Evolutionary conservation across 345 rosid genomes (phyloP).

Genomic region (Alliaria petiolata): DNA sequence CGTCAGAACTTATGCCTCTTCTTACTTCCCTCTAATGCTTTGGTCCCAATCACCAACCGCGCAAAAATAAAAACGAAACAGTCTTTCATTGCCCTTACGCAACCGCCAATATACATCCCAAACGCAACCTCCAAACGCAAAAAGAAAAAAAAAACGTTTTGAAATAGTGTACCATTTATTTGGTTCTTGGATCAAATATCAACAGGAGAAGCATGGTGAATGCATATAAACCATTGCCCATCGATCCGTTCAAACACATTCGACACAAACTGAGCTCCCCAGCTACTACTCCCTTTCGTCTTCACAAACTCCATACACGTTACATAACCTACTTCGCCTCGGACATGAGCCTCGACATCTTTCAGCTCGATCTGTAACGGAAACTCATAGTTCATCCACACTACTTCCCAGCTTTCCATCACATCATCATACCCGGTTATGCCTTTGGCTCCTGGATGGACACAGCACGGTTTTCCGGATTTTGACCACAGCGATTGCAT

Average conservation of each 20-base stretch:
- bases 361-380: conserved; percentile 75
- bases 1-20: not conserved
- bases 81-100: no score
- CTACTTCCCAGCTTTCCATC: conserved; percentile 93
- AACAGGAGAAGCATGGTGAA: conserved; percentile 90
- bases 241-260: conserved; percentile 80
- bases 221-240: conserved; percentile 72
- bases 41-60: not conserved
- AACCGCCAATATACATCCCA: no score
- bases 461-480: conserved; percentile 63
- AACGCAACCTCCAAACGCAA: not conserved
- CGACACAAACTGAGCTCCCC: conserved; percentile 94
- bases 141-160: not conserved
- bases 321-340: conserved; percentile 75
- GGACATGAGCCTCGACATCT: conserved; percentile 61
- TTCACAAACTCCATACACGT: conserved; percentile 78
- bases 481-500: conserved; percentile 76
- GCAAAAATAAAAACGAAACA: not conserved
- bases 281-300: conserved; percentile 82
- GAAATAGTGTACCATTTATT: not conserved
- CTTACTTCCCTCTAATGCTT: not conserved
- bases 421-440: conserved; percentile 71
- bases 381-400: conserved; percentile 86
- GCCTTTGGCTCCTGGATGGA: conserved; percentile 85
- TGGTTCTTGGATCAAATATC: conserved; percentile 53